Evolutionary conservation across 352 stramenopile genomes (phyloP).

Genomic region (Phytopythium cucurbitacearum): DNA sequence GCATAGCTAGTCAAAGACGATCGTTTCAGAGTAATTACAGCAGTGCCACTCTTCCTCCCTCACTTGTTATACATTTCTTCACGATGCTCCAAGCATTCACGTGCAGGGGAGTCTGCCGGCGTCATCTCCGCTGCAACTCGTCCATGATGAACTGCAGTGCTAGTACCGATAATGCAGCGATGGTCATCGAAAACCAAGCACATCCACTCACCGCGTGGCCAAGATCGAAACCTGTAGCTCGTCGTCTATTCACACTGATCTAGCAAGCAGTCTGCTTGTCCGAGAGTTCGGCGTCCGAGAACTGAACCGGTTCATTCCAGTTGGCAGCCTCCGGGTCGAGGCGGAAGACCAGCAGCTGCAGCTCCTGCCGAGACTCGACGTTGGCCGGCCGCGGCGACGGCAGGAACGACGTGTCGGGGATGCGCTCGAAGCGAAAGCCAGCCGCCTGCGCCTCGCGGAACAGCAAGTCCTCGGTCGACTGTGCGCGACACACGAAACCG

Average conservation of each 20-base stretch:
- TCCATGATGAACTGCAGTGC: too few relatives aligned
- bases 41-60: too few relatives aligned
- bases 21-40: too few relatives aligned
- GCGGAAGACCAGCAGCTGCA: slow-evolving; percentile 45
- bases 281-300: slow-evolving; percentile 27
- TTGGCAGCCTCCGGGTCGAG: slow-evolving; percentile 28
- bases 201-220: too few relatives aligned
- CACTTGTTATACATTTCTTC: too few relatives aligned
- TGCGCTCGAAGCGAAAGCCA: slow-evolving; percentile 34
- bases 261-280: slow-evolving; percentile 52
- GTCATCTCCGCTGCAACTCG: too few relatives aligned
- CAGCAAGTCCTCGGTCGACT: slow-evolving; percentile 50
- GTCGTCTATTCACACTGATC: neutral
- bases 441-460: slow-evolving; percentile 37
- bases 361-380: slow-evolving; percentile 32
- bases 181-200: too few relatives aligned
- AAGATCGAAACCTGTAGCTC: too few relatives aligned
- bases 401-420: slow-evolving; percentile 30
- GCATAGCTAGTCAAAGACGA: too few relatives aligned
- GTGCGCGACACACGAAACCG: slow-evolving; percentile 53
- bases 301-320: slow-evolving; percentile 34
- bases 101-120: too few relatives aligned
- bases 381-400: slow-evolving; percentile 32
- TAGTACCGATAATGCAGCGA: too few relatives aligned
- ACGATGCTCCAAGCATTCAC: too few relatives aligned